A percentile compares a stretch with the other conserved stretches of the same genome.
Conservation (phyloP, 2,329 filamentous ascomycete genomes). For the Penicillium sp. region DNA sequence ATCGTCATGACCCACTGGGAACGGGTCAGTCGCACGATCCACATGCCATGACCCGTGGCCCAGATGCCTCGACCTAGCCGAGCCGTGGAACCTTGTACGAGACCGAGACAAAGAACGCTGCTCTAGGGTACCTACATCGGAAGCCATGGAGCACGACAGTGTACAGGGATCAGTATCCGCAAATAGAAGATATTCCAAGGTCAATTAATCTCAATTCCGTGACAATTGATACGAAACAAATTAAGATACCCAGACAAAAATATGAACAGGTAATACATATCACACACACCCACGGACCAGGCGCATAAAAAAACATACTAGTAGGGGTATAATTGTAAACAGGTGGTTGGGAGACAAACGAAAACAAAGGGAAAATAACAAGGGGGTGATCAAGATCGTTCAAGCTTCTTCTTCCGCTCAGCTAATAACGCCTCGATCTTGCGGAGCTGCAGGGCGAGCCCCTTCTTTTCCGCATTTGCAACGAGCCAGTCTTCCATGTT, state of each 20-base stretch:
- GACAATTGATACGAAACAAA: background rate
- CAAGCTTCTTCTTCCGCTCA: slow-evolving; percentile 49
- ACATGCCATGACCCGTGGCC: background rate
- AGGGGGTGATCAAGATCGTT: slow-evolving; percentile 21
- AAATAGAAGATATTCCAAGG: background rate
- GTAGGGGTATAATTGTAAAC: background rate
- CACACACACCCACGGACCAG: background rate
- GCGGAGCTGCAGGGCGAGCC: slow-evolving; percentile 54
- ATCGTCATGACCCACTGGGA: background rate
- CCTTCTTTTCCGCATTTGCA: slow-evolving; percentile 78
- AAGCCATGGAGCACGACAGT: background rate
- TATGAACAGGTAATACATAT: background rate
- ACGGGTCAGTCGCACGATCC: slow-evolving; percentile 1
- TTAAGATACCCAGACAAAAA: background rate
- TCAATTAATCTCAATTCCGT: background rate
- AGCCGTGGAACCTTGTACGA: background rate
- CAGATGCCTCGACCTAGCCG: background rate
- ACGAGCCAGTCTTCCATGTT: slow-evolving; percentile 84
- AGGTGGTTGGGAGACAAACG: background rate
- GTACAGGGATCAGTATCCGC: background rate
- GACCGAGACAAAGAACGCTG: background rate
- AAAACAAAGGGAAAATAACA: background rate
- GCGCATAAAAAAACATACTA: background rate
- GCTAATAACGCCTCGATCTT: slow-evolving; percentile 69
- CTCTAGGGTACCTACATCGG: background rate